Evolutionary conservation across 1,139 yeast genomes (phyloP).

Genomic region (Taphrina confusa): DNA sequence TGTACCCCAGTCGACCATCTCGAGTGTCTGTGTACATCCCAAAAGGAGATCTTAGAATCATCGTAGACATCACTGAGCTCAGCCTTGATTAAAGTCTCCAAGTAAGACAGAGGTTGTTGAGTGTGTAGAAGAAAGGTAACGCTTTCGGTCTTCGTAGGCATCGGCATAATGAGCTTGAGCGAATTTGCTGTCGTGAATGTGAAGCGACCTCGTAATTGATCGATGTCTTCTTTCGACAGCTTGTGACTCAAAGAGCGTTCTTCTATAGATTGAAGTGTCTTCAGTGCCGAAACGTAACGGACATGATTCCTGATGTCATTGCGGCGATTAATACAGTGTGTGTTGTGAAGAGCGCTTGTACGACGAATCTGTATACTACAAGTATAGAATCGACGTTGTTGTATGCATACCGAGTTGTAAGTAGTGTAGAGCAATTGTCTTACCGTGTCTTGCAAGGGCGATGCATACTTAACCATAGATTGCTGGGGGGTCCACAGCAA

Average conservation of each 20-base stretch:
- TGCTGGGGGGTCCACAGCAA: too few species aligned
- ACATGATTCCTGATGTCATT: too few species aligned
- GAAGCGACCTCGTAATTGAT: slow-evolving; percentile 9
- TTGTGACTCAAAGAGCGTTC: background rate
- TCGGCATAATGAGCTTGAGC: slow-evolving; percentile 23
- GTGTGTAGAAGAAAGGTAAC: slow-evolving; percentile 31
- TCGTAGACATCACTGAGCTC: slow-evolving; percentile 11
- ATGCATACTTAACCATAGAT: too few species aligned
- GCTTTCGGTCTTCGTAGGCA: slow-evolving; percentile 15
- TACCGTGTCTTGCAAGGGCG: too few species aligned
- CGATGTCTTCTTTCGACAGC: slow-evolving; percentile 13
- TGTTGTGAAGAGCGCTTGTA: too few species aligned
- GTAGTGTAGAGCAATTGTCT: too few species aligned
- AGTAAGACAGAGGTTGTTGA: slow-evolving; percentile 31
- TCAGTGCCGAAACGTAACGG: too few species aligned
- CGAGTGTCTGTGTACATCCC: slow-evolving; percentile 18
- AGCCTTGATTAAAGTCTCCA: slow-evolving; percentile 23
- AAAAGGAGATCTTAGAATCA: slow-evolving; percentile 17
- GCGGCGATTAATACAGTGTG: too few species aligned
- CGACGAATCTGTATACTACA: too few species aligned
- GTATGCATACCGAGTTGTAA: too few species aligned
- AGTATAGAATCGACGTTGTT: too few species aligned
- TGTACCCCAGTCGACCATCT: slow-evolving; percentile 20
- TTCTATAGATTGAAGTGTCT: too few species aligned
- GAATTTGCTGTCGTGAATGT: slow-evolving; percentile 26